Evolutionary conservation across 139 green algal species (phyloP).

Genomic region (Chlorella sp.): DNA sequence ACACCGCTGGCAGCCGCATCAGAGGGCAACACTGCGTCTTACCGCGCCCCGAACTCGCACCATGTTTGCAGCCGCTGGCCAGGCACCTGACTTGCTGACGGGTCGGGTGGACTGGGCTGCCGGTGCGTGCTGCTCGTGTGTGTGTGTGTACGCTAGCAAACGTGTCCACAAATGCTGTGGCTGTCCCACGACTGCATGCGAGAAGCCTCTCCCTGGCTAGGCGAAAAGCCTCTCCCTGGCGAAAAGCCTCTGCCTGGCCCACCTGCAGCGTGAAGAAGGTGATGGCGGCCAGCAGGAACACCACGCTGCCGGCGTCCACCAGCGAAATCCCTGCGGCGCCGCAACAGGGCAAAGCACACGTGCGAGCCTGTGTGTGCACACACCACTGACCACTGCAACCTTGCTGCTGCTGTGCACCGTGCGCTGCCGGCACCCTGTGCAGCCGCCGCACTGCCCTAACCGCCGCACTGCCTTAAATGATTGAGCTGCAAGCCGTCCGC

Average conservation of each 20-base stretch:
- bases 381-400: too few relatives aligned
- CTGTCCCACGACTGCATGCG: not conserved
- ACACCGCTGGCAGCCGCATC: too few relatives aligned
- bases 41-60: not conserved
- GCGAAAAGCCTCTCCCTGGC: not conserved
- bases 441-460: too few relatives aligned
- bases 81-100: too few relatives aligned
- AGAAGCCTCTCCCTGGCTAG: not conserved
- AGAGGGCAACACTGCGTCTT: not conserved
- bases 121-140: too few relatives aligned
- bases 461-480: too few relatives aligned
- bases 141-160: too few relatives aligned
- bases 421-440: too few relatives aligned
- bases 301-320: not conserved
- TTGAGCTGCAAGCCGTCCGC: conserved; percentile 1
- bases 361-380: too few relatives aligned
- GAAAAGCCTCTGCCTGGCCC: not conserved
- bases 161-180: too few relatives aligned
- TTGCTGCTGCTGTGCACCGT: not conserved
- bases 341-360: not conserved
- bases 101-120: too few relatives aligned
- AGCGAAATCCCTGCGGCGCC: conserved; percentile 7
- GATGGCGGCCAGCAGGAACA: not conserved
- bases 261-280: conserved; percentile 3
- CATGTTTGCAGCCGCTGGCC: not conserved